These are phyloP conservation scores for Mycogone perniciosa DNA, from an alignment of 2,329 filamentous ascomycete genomes.

Conservation along the genomic window DNA sequence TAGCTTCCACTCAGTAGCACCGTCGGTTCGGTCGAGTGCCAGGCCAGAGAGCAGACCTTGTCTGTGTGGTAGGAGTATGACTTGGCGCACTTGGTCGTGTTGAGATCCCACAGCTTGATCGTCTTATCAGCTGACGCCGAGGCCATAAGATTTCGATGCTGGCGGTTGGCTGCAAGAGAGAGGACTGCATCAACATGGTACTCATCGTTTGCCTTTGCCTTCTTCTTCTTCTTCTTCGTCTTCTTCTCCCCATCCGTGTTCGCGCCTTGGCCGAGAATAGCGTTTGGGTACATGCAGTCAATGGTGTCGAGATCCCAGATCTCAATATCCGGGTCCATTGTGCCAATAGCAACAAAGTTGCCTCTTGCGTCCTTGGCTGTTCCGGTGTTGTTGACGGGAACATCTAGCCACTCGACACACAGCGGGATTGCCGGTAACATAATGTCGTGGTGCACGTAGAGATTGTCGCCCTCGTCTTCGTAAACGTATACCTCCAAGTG, in stretches of 20 bases:
- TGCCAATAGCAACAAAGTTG: constrained; percentile 92
- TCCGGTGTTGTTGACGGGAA: constrained; percentile 70
- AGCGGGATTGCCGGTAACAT: constrained; percentile 97
- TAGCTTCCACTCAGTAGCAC: constrained; percentile 90
- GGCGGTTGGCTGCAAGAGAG: constrained; percentile 82
- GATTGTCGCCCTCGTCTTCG: constrained; percentile 89
- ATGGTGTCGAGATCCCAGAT: constrained; percentile 96
- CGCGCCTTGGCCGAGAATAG: constrained; percentile 76
- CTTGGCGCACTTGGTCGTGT: constrained; percentile 87
- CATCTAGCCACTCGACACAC: constrained; percentile 90
- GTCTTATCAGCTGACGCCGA: constrained; percentile 96
- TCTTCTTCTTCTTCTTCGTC: constrained; percentile 87
- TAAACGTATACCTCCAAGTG: constrained; percentile 97
- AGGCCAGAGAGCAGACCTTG: constrained; percentile 94
- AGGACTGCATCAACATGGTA: constrained; percentile 95
- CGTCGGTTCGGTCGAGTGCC: constrained; percentile 84
- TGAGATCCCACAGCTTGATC: constrained; percentile 95
- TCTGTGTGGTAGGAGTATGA: constrained; percentile 95
- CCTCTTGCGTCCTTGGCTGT: constrained; percentile 60
- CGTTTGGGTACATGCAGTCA: constrained; percentile 97
- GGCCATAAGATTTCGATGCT: constrained; percentile 89
- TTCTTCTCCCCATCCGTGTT: constrained; percentile 49
- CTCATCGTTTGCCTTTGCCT: constrained; percentile 76
- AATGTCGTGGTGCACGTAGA: constrained; percentile 98
- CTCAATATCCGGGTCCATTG: constrained; percentile 97